These are phyloP conservation scores for Aschersonia sp. DNA, from an alignment of 2,329 filamentous ascomycete genomes.

Conservation along the genomic window DNA sequence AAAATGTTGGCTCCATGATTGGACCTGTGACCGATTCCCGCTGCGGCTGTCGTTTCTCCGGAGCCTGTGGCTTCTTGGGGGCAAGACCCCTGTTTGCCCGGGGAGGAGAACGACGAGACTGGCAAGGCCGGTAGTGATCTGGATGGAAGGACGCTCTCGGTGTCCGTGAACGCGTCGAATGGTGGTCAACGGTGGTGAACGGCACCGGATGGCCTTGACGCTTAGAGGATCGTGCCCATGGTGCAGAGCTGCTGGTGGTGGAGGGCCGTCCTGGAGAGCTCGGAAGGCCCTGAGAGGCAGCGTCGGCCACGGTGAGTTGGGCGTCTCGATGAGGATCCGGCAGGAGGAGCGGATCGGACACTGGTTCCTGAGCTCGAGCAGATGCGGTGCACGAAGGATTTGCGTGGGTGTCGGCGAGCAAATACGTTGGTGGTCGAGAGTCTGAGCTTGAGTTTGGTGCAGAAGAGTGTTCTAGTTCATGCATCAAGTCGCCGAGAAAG, in stretches of 20 bases:
- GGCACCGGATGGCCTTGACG: conserved; percentile 4
- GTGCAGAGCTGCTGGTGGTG: background rate
- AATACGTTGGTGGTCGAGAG: background rate
- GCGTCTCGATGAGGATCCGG: background rate
- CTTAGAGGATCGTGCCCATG: conserved; percentile 8
- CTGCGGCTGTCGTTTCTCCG: conserved; percentile 13
- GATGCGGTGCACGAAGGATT: conserved; percentile 1
- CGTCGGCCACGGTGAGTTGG: conserved; percentile 1
- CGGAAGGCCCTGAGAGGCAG: background rate
- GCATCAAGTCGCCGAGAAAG: conserved; percentile 16
- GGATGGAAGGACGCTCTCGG: background rate
- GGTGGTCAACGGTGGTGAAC: conserved; percentile 1
- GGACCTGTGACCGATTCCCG: conserved; percentile 8
- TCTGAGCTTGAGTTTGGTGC: background rate
- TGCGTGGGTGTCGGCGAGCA: conserved; percentile 4
- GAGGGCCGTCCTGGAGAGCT: conserved; percentile 5
- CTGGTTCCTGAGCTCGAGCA: background rate
- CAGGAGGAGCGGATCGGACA: background rate
- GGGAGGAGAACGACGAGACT: background rate
- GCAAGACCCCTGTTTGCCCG: background rate
- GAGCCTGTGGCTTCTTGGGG: conserved; percentile 6
- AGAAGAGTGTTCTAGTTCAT: conserved; percentile 8
- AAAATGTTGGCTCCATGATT: conserved; percentile 19
- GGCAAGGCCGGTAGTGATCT: background rate
- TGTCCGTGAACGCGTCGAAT: background rate